Evolutionary conservation across 768 basidiomycete genomes (phyloP).

Genomic region (Hemileccinum rubropunctum): DNA sequence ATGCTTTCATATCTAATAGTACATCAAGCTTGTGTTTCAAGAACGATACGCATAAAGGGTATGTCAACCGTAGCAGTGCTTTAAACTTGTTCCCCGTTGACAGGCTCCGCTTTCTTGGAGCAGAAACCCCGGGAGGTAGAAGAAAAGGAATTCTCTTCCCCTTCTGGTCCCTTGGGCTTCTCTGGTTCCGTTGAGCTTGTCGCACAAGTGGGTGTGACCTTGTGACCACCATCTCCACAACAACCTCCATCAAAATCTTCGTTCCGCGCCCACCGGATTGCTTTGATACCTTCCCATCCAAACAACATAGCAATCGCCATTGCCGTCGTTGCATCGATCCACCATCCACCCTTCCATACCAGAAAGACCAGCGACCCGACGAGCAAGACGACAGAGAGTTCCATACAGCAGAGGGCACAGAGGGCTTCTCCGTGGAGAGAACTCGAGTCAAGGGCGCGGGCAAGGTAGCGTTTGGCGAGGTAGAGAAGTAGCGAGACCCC

Average conservation of each 20-base stretch:
- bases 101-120: background rate
- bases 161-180: background rate
- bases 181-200: constrained; percentile 1
- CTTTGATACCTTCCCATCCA: constrained; percentile 44
- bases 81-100: constrained; percentile 8
- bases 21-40: background rate
- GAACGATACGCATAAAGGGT: background rate
- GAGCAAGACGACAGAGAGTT: constrained; percentile 43
- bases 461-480: constrained; percentile 44
- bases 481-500: constrained; percentile 42
- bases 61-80: background rate
- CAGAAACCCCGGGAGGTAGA: background rate
- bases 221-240: constrained; percentile 18
- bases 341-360: constrained; percentile 46
- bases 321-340: constrained; percentile 45
- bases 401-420: constrained; percentile 42
- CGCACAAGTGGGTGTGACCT: background rate
- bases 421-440: constrained; percentile 43
- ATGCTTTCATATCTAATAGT: background rate
- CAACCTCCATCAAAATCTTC: constrained; percentile 39
- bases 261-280: constrained; percentile 38
- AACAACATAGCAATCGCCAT: constrained; percentile 40
- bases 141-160: background rate
- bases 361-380: constrained; percentile 39
- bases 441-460: constrained; percentile 42